Evolutionary conservation across 768 basidiomycete species (phyloP), one percentile per base, ranked within the genome.

Genomic region (Omphalotus guepiniiformis): DNA sequence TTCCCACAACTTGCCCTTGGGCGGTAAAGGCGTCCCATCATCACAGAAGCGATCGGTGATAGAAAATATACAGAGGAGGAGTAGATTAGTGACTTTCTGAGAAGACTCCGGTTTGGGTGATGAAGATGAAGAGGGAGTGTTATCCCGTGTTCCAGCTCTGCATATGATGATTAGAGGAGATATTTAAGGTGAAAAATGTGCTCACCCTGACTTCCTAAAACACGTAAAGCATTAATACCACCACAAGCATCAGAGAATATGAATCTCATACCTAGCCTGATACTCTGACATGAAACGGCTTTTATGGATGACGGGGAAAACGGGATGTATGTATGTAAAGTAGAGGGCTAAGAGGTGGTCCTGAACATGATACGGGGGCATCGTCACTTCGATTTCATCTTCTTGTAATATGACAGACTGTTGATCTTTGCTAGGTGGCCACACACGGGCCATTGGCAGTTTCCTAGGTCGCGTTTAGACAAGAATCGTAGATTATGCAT

Each of bases 281-380:
- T 79, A 92, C 52, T 86, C 82, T 15, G 75, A 63, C 54, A 87
- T 60, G 62, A 93, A 91, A 18, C 78, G 74, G 11, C 64, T 67
- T 63, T 83, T 87, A 63, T 88, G 80, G n/a, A 93, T 65, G 38
- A 93, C 73, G 6, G 92, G 93, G 56, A 88, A 87, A 43, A 82
- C 73, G 5, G 92, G 90, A 55, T 94, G 91, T 25, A 87, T 82
- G 57, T 90, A 86, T 9, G 78, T 79, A 65, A 93, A 93, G 63
- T 89, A 94, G 6, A 91, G 67, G 26, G 79, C 75, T 41, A 93
- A 61, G 3, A 93, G 72, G 30, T 73, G 76, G 48, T 86, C 79
- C 62, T 90, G 89, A 27, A 79, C 66, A 15, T 74, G 71, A 18
- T 70, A 57, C 22, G 83, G 71, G 13, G 91, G 91, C 32, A 93